Base-by-base conservation (phyloP, 306 rosid species). In the Prunus campanulata region DNA sequence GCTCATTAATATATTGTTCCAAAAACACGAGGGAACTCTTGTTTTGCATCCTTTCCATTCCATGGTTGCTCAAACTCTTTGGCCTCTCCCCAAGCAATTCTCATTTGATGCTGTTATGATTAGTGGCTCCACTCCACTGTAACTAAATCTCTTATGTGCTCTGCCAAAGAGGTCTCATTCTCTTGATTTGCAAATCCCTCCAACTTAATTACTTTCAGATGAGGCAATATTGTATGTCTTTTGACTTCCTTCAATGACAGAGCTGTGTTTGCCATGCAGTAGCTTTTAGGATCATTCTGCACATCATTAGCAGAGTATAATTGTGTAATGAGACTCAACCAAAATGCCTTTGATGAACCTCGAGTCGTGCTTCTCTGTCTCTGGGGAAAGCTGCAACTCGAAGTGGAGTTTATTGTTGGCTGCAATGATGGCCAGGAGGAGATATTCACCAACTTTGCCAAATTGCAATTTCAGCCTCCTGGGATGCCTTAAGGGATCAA, bases 271-370 rank as follows among this genome's bases (percentile, higher is more conserved):
- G 25, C 63, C 18, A 72, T 13, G 29, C 27, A 16, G 78, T 80
- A 88, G 78, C 88, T 57, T 67, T 71, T 35, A 0, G 75, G 85
- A 79, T 89, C 97, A 70, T 87, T 84, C 92, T 93, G 88, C 81
- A 70, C 27, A 27, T 63, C 35, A 61, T 29, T 13, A 50, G 46
- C 70, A 52, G 29, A 5, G 16, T 25, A 39, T 39, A 39, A 39
- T 7, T 39, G 9, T 39, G 44, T 39, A 39, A 39, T 39, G 44
- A 39, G 44, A 39, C 0, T 39, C 83, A 78, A 56, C 20, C 87
- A 75, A 86, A 90, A 22, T 80, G 79, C 35, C 60, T 73, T 16
- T 78, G 82, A 51, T 11, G 27, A 35, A 48, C 57, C 24, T 64
- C 7, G 7, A 32, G 7, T 5, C 39, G 1, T 5, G 48, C 35